Evolutionary conservation across 148 eudicot species (phyloP), one percentile per base, ranked within the genome.

Genomic region (Vaccinium myrtillus): DNA sequence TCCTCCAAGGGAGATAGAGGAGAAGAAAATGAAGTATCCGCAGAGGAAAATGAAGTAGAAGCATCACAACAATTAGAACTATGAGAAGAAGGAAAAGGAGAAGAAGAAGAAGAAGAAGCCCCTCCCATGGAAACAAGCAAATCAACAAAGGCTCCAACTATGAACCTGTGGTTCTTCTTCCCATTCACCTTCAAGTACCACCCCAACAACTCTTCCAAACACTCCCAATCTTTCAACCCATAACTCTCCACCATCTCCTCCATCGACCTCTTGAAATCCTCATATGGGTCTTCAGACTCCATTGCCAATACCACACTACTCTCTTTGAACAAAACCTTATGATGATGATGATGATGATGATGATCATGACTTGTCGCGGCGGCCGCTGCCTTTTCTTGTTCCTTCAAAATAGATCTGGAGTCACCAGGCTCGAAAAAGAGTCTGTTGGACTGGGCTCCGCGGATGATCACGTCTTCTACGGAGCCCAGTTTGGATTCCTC

Each of bases 241-340:
- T 92, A 85, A 30, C 84, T 89, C 87, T 92, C 94, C 88, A 93
- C 93, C 98, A 97, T 95, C 58, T 97, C 99, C 81, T 88, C 89
- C 98, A 97, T 95, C 1, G 99, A 97, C 43, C 55, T 85, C 91
- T 87, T 93, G 88, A 97, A 97, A 83, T 97, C 99, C 74, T 10
- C 71, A 19, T 90, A 90, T 0, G 94, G 93, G 59, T 93, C 92
- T 0, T 86, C 84, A 0, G 96, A 91, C 36, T 93, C 95, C 90
- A 93, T 74, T 5, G 94, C 88, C 54, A 90, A 5, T 6, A 78
- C 90, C 84, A 89, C 89, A 46, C 95, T 91, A 32, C 95, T 91
- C 77, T 91, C 91, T 25, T 89, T 80, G 59, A 87, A 90, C 5
- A 87, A 85, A 23, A 85, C 50, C 54, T n/a, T 73, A 3, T 6